phyloP scores from a whole-genome alignment of 495 filamentous ascomycete genomes.

The Penicillium soppii region DNA sequence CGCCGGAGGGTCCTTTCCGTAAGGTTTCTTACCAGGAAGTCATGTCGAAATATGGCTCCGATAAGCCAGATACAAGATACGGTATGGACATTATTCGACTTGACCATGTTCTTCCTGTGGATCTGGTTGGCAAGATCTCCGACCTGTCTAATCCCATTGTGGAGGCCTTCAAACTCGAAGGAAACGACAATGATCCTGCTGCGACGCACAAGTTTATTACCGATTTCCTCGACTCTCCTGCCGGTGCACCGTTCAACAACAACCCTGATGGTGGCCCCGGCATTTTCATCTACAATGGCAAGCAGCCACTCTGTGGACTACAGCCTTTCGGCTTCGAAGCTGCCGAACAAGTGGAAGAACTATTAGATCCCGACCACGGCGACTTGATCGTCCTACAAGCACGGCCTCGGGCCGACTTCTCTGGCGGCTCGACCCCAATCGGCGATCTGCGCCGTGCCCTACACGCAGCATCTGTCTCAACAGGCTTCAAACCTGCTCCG shows the following conservation, averaged over 20 bases:
- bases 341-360: conserved; percentile 55
- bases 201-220: conserved; percentile 59
- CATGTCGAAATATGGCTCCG: conserved; percentile 79
- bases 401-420: conserved; percentile 58
- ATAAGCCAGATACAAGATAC: conserved; percentile 85
- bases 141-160: conserved; percentile 59
- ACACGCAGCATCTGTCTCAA: conserved; percentile 61
- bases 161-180: conserved; percentile 66
- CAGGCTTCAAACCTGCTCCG: conserved; percentile 54
- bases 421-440: conserved; percentile 70
- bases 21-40: conserved; percentile 71
- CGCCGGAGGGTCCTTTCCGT: conserved; percentile 49
- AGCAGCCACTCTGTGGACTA: conserved; percentile 69
- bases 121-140: conserved; percentile 72
- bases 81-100: conserved; percentile 61
- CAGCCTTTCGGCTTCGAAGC: conserved; percentile 74
- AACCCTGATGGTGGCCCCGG: conserved; percentile 72
- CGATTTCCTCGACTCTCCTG: conserved; percentile 66
- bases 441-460: conserved; percentile 74
- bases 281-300: conserved; percentile 69
- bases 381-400: conserved; percentile 81
- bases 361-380: conserved; percentile 59
- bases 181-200: conserved; percentile 43
- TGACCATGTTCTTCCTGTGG: conserved; percentile 59
- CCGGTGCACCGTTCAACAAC: conserved; percentile 55